Percentiles rank a stretch among this genome's conserved stretches.
Evolutionary conservation across 2,329 filamentous ascomycete genomes (phyloP).

Genomic region (Botryosphaeria dothidea): DNA sequence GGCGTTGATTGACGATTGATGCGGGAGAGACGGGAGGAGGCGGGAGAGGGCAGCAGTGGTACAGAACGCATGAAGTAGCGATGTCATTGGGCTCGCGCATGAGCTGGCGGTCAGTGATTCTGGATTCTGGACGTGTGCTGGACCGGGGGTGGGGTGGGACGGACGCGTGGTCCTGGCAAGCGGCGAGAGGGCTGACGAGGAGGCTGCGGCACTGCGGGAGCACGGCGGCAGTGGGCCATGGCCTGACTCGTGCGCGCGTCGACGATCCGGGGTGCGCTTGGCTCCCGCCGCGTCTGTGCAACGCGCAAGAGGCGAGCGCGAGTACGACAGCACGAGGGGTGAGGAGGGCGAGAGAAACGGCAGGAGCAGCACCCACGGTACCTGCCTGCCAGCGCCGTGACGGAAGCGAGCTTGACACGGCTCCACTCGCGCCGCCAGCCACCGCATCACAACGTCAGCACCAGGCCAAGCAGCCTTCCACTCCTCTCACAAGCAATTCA

Average conservation of each 20-base stretch:
- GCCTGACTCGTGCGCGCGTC: conserved; percentile 1
- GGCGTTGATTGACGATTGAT: background rate
- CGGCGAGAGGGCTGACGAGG: background rate
- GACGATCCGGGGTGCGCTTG: conserved; percentile 4
- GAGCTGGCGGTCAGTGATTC: background rate
- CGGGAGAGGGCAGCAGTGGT: background rate
- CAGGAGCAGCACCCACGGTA: background rate
- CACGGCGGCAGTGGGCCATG: background rate
- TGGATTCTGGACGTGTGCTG: background rate
- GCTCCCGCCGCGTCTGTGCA: background rate
- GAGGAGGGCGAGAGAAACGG: background rate
- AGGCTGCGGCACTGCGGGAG: background rate
- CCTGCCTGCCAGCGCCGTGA: no score
- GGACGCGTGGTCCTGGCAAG: background rate
- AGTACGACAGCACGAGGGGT: background rate
- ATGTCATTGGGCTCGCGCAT: background rate
- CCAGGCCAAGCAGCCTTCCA: background rate
- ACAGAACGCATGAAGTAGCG: background rate
- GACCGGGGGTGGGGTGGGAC: background rate
- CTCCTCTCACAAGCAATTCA: background rate
- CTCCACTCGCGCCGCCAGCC: background rate
- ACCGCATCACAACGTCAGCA: background rate
- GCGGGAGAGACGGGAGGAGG: background rate
- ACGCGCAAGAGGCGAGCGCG: background rate
- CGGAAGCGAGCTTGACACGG: background rate